Base-by-base conservation (phyloP, 2,329 filamentous ascomycete species). In the Herpotrichia juniperi region DNA sequence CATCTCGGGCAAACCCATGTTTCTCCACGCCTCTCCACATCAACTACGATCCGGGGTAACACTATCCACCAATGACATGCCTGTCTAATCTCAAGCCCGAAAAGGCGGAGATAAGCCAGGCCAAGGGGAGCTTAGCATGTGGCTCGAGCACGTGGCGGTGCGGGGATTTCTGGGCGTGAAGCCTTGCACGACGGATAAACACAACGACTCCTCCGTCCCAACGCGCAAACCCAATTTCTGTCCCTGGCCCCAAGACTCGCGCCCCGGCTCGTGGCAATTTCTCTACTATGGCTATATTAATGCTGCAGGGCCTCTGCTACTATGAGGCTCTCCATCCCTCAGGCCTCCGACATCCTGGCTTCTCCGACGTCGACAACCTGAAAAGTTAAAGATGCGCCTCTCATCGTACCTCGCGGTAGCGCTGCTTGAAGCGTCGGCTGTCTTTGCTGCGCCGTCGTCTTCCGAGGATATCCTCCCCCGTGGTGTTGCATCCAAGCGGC, bases 341-440 rank as follows among this genome's bases (percentile, higher is more conserved):
- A 7, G 19, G 31, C 21, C 21, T 46, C 37, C 21, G 42, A 50
- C 31, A 19, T 34, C 19, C 40, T n/a, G 24, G 40, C 16, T 11
- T 30, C 17, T 16, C 21, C 14, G 37, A 40, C 37, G 40, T 30
- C 40, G 25, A 26, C 9, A n/a, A 35, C 21, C 14, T 10, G 43
- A 26, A 26, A 52, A 14, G 25, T 31, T 16, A 44, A 62, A 52
- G 3, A 72, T 72, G 68, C 67, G 61, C 48, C 19, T 68, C 46
- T 62, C 62, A 32, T 60, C 63, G 8, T 39, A 63, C 25, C 19
- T 70, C 21, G 46, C 59, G 14, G 54, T 61, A 28, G 62, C 59
- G 42, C 43, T 70, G 46, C 59, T 69, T 28, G 63, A 66, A 45
- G 69, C 67, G 42, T 62, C 67, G 8, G 46, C 54, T 22, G 59